These are phyloP conservation scores for Boletus sp. DNA, from an alignment of 768 basidiomycete species.

Conservation along the genomic window DNA sequence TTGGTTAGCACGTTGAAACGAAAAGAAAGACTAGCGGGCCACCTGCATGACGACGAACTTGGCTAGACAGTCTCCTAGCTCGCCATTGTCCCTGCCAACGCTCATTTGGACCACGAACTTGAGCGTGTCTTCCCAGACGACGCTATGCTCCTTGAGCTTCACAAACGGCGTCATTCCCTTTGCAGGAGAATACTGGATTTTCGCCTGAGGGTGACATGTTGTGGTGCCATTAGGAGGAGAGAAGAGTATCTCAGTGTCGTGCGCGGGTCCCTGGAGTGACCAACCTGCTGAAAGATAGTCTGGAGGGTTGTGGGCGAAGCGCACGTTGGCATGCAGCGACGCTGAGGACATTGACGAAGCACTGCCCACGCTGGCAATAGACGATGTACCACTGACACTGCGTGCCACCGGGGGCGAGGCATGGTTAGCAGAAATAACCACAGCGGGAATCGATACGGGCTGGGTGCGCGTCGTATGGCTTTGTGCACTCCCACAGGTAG, in stretches of 20 bases:
- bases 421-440: constrained; percentile 27
- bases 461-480: background rate
- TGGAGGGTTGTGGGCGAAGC: constrained; percentile 1
- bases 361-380: constrained; percentile 19
- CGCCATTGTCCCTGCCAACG: constrained; percentile 48
- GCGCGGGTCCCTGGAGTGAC: constrained; percentile 14
- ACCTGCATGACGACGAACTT: constrained; percentile 65
- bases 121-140: constrained; percentile 58
- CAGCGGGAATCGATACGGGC: constrained; percentile 21
- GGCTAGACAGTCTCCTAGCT: constrained; percentile 53
- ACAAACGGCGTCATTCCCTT: constrained; percentile 62
- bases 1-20: background rate
- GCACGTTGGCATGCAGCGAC: constrained; percentile 2
- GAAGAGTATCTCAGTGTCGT: background rate
- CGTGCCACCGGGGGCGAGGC: constrained; percentile 8
- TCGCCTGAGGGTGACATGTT: background rate
- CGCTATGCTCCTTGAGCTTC: constrained; percentile 60
- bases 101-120: constrained; percentile 57
- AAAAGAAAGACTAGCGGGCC: background rate
- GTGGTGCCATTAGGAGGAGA: background rate
- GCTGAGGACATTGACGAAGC: constrained; percentile 19
- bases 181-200: constrained; percentile 33
- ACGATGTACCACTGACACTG: constrained; percentile 23
- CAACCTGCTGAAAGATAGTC: constrained; percentile 29
- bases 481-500: background rate